phyloP scores from a whole-genome alignment of 2,329 filamentous ascomycete species.

The Colletotrichum chlorophyti region DNA sequence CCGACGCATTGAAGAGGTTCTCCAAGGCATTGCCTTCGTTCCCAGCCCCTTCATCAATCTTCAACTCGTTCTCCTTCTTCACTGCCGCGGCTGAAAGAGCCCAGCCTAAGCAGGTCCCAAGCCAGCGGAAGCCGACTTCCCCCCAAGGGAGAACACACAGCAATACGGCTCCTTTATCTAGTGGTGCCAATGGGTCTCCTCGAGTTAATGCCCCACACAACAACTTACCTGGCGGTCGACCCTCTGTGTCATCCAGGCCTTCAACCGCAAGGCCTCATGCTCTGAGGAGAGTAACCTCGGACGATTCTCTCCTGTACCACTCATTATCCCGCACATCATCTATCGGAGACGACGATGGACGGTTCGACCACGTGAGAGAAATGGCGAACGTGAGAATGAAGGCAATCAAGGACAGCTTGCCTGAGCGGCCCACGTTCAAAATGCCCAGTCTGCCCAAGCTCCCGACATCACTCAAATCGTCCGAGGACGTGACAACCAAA shows the following conservation, averaged over 20 bases:
- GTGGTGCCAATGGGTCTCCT: not conserved
- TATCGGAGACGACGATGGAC: conserved; percentile 76
- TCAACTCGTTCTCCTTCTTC: conserved; percentile 29
- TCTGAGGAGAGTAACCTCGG: conserved; percentile 71
- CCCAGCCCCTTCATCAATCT: conserved; percentile 25
- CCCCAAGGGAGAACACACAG: conserved; percentile 6
- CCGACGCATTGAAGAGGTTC: conserved; percentile 63
- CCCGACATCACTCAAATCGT: conserved; percentile 40
- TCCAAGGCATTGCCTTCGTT: conserved; percentile 64
- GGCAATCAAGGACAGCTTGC: conserved; percentile 86
- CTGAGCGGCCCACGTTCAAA: conserved; percentile 80
- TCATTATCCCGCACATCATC: conserved; percentile 81
- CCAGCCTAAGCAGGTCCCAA: conserved; percentile 1
- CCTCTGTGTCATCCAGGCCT: conserved; percentile 12
- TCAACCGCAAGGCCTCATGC: conserved; percentile 12
- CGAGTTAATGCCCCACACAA: not conserved
- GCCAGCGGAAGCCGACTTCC: not conserved
- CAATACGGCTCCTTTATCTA: conserved; percentile 8
- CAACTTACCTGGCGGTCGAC: not conserved
- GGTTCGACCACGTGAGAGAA: conserved; percentile 80
- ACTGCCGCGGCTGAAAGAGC: conserved; percentile 24
- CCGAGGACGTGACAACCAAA: conserved; percentile 23
- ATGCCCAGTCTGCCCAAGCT: conserved; percentile 68
- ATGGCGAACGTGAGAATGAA: conserved; percentile 90
- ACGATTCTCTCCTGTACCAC: conserved; percentile 80